Percentiles rank a stretch among this genome's conserved stretches.
phyloP scores from a whole-genome alignment of 345 rosid species.

The Salix caprea region DNA sequence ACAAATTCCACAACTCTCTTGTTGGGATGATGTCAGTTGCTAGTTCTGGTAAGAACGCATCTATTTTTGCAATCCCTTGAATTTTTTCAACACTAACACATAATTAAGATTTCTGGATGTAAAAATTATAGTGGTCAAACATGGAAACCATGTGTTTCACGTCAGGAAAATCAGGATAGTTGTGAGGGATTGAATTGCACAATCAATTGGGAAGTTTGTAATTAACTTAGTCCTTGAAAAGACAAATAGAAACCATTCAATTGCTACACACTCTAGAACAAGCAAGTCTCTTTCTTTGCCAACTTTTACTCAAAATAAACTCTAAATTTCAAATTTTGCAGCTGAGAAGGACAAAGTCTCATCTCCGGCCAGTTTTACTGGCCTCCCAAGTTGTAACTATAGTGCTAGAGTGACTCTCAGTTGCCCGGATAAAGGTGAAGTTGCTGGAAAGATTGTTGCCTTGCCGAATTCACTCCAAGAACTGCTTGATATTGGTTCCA shows the following conservation, averaged over 20 bases:
- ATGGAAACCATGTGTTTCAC: neutral
- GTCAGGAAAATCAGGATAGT: neutral
- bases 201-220: neutral
- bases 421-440: constrained; percentile 46
- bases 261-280: neutral
- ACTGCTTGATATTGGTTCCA: constrained; percentile 45
- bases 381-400: constrained; percentile 15
- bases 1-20: constrained; percentile 59
- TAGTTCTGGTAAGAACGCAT: constrained; percentile 35
- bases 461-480: constrained; percentile 64
- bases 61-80: neutral
- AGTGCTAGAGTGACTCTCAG: constrained; percentile 53
- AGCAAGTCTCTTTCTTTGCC: neutral
- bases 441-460: constrained; percentile 41
- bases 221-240: neutral
- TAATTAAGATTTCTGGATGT: neutral
- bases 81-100: neutral
- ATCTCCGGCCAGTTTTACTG: constrained; percentile 11
- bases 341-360: constrained; percentile 25
- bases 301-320: neutral
- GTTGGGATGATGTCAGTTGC: constrained; percentile 76
- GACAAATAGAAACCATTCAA: neutral
- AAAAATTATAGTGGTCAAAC: neutral
- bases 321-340: constrained; percentile 17
- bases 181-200: neutral